A percentile compares a stretch with the other conserved stretches of the same genome.
Evolutionary conservation across 495 filamentous ascomycete genomes (phyloP).

Genomic region (Sporormia fimetaria): DNA sequence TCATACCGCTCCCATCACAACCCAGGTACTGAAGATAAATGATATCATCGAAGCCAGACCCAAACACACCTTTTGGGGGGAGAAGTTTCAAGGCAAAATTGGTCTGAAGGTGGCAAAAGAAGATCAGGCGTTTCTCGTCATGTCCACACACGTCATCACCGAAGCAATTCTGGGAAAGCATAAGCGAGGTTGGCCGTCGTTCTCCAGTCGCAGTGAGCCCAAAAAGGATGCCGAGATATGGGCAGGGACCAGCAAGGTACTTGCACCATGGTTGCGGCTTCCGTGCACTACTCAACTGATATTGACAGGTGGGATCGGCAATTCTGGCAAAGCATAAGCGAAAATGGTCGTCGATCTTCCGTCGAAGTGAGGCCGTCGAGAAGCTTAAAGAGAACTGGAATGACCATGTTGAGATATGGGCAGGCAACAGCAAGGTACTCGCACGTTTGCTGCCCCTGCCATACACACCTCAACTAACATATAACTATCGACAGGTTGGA

Average conservation of each 20-base stretch:
- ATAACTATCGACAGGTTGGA: not conserved
- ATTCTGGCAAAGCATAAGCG: conserved; percentile 1
- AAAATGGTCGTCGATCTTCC: not conserved
- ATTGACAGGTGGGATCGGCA: too few relatives aligned
- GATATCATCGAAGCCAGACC: conserved; percentile 12
- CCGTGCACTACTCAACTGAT: too few relatives aligned
- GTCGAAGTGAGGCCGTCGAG: not conserved
- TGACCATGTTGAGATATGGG: conserved; percentile 14
- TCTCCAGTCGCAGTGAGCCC: too few relatives aligned
- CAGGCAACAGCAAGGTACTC: conserved; percentile 8
- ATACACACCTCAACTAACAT: not conserved
- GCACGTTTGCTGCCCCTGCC: not conserved
- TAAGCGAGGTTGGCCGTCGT: too few relatives aligned
- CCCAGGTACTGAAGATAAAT: conserved; percentile 5
- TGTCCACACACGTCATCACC: conserved; percentile 15
- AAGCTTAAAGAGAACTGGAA: conserved; percentile 11
- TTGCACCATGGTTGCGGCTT: too few relatives aligned
- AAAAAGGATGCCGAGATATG: too few relatives aligned
- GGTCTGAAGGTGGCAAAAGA: conserved; percentile 5
- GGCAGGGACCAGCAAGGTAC: too few relatives aligned
- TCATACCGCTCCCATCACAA: too few relatives aligned
- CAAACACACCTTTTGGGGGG: not conserved
- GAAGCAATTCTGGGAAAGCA: conserved; percentile 8
- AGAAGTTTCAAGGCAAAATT: conserved; percentile 6
- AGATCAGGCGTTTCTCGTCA: conserved; percentile 5